Conservation (phyloP, 2,329 filamentous ascomycete species). For the Aureobasidium sp. region DNA sequence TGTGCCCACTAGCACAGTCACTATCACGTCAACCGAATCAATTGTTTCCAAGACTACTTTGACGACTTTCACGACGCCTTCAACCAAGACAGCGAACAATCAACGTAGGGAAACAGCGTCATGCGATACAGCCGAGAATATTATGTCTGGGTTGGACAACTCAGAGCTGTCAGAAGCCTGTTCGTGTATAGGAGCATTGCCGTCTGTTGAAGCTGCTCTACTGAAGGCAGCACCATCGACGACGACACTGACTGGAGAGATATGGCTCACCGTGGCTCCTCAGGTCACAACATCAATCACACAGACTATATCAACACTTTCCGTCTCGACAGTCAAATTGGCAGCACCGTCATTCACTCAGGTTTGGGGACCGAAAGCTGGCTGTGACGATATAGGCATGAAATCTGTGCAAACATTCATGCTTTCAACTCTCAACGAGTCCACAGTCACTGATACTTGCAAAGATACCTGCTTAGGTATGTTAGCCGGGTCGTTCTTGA, state of each 20-base stretch:
- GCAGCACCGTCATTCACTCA: slow-evolving; percentile 23
- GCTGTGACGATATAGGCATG: slow-evolving; percentile 17
- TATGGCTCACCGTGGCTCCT: slow-evolving; percentile 15
- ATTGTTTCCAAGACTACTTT: background rate
- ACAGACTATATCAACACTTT: slow-evolving; percentile 16
- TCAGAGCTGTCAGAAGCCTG: slow-evolving; percentile 7
- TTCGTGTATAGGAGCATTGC: slow-evolving; percentile 6
- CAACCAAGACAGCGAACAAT: background rate
- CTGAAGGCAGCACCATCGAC: slow-evolving; percentile 5
- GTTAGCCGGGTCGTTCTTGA: background rate
- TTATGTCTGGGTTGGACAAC: background rate
- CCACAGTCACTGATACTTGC: background rate
- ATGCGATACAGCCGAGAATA: background rate
- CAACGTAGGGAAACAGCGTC: background rate
- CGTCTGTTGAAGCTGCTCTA: background rate
- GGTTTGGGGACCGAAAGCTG: slow-evolving; percentile 20
- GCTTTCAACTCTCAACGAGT: background rate
- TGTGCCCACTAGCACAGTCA: background rate
- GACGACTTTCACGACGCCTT: background rate
- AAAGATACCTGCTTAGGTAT: background rate
- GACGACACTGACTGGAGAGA: slow-evolving; percentile 7
- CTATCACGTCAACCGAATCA: background rate
- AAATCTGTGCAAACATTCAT: background rate
- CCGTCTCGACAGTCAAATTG: slow-evolving; percentile 21
- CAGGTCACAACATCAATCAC: slow-evolving; percentile 16